Conservation (phyloP, 768 basidiomycete species). For the Russula compacta region DNA sequence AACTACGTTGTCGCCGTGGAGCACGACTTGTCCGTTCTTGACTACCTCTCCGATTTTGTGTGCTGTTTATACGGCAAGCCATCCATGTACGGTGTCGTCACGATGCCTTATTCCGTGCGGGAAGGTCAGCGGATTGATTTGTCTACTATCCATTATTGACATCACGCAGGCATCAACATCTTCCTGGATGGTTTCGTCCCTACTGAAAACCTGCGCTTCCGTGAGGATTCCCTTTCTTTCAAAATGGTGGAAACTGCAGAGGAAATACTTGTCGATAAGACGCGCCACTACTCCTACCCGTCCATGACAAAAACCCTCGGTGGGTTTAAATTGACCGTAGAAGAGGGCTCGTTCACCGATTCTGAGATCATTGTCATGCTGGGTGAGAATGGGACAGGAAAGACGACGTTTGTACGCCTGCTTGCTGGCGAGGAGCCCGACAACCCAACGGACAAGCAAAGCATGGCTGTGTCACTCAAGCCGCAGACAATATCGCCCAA, state of each 20-base stretch:
- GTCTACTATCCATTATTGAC: slow-evolving; percentile 1
- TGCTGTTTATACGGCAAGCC: slow-evolving; percentile 97
- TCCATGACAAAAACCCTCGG: slow-evolving; percentile 97
- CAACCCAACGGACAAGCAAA: slow-evolving; percentile 69
- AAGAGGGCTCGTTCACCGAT: slow-evolving; percentile 89
- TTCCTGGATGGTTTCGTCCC: slow-evolving; percentile 99
- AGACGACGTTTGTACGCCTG: slow-evolving; percentile 95
- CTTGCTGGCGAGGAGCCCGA: slow-evolving; percentile 93
- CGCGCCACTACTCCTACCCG: slow-evolving; percentile 86
- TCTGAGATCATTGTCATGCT: slow-evolving; percentile 99
- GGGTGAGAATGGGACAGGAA: slow-evolving; percentile 98
- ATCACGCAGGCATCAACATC: slow-evolving; percentile 82
- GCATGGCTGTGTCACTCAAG: slow-evolving; percentile 85
- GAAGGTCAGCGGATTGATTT: slow-evolving; percentile 54
- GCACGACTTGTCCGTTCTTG: slow-evolving; percentile 96
- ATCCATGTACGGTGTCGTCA: slow-evolving; percentile 96
- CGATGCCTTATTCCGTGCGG: slow-evolving; percentile 95
- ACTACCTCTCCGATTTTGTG: slow-evolving; percentile 97
- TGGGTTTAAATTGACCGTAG: slow-evolving; percentile 88
- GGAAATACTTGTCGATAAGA: slow-evolving; percentile 78
- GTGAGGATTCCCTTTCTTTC: slow-evolving; percentile 91
- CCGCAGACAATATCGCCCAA: slow-evolving; percentile 98
- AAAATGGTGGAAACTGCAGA: slow-evolving; percentile 97
- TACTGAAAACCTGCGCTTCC: slow-evolving; percentile 96
- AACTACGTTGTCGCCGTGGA: slow-evolving; percentile 97